phyloP scores from a whole-genome alignment of 495 filamentous ascomycete species.

The Articulospora tetracladia region DNA sequence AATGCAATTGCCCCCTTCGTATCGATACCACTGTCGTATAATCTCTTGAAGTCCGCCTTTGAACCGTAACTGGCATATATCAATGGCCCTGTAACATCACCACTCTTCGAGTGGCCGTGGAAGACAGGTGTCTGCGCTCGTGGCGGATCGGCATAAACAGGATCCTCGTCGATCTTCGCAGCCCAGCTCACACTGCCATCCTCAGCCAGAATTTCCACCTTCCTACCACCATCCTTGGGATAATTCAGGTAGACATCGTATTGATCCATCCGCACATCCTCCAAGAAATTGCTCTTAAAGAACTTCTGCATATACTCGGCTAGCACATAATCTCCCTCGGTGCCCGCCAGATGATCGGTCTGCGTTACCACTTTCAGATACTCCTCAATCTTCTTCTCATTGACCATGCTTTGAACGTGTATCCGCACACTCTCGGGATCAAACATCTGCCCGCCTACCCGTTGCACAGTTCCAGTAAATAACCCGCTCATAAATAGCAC shows the following conservation, averaged over 20 bases:
- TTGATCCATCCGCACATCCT: conserved; percentile 66
- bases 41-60: conserved; percentile 69
- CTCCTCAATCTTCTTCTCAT: conserved; percentile 62
- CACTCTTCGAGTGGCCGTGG: conserved; percentile 84
- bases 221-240: conserved; percentile 69
- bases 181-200: conserved; percentile 72
- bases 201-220: conserved; percentile 67
- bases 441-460: conserved; percentile 46
- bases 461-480: conserved; percentile 56
- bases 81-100: conserved; percentile 86
- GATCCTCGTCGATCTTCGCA: conserved; percentile 78
- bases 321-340: conserved; percentile 79
- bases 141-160: conserved; percentile 45
- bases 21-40: conserved; percentile 67
- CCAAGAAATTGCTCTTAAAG: conserved; percentile 64
- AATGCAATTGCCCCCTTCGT: conserved; percentile 78
- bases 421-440: conserved; percentile 65
- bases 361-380: conserved; percentile 67
- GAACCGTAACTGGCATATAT: conserved; percentile 94
- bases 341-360: conserved; percentile 86
- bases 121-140: conserved; percentile 67
- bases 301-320: conserved; percentile 75
- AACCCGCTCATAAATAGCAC: conserved; percentile 79
- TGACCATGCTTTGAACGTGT: conserved; percentile 66
- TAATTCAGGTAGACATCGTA: conserved; percentile 94